Evolutionary conservation across 805 yeast species (phyloP), one percentile per base, ranked within the genome.

Genomic region (Starmerella riodocensis): DNA sequence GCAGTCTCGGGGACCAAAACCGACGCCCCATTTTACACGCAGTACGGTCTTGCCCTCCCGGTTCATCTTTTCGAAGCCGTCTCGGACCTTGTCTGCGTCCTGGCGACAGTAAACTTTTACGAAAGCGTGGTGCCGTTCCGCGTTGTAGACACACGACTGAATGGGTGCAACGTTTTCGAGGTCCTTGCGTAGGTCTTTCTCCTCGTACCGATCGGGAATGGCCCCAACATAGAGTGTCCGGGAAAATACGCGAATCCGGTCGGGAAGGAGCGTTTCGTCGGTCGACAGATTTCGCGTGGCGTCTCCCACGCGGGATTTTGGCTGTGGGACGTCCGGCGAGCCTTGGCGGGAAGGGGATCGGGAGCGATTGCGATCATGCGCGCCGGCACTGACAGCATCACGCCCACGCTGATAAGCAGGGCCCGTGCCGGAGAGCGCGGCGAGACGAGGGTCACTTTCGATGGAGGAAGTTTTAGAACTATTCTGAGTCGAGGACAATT

Each of bases 1-100:
- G 65, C 97, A 88, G 59, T 91, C 97, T 65, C 98, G 75, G 39
- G 98, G 98, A 4, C 98, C 98, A 55, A 81, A 91, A 1, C 98
- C 98, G 46, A 91, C 97, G 50, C 97, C 98, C 98, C 98, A 91
- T 57, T 95, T 72, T 4, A 93, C 82, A 61, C 97, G 73, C 50
- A 91, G 65, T 50, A 73, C 64, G 56, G 65, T 62, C 8, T 71
- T 59, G 29, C 79, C 78, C 46, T 76, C 77, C 50, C 76, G 74
- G 54, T 74, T 74, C 42, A 55, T 53, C 30, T 60, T 59, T 23
- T 69, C 70, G 63, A 86, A 84, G 30, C 75, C 71, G 29, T 71
- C 66, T 42, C 84, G 70, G 12, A 85, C 85, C 45, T 67, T 72
- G 57, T 82, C 95, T 23, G 98, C 98, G 60, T 88, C 97, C 27